Base-by-base conservation (phyloP, 2,329 filamentous ascomycete species). In the Triangularia verruculosa region DNA sequence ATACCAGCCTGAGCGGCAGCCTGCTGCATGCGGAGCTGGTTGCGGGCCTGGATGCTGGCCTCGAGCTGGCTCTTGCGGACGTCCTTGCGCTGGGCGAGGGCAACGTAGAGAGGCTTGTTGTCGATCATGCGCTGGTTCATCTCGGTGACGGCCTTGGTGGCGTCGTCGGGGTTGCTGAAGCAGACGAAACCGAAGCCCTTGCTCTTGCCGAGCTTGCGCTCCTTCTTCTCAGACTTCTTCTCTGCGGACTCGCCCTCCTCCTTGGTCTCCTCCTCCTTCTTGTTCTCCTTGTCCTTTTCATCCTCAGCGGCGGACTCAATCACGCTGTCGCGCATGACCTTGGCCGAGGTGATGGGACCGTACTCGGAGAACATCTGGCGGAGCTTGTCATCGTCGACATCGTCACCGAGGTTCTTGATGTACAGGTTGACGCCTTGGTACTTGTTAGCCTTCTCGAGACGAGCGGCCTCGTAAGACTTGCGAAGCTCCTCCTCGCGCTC, bases 111-210 rank as follows among this genome's bases (percentile, higher is more conserved):
- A 63, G 95, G 95, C 88, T 99, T 99, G 82, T 86, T 87, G 78
- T 93, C 90, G 71, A 98, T 85, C 95, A 99, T 99, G 79, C 95
- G 93, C 85, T 98, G 94, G 85, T 99, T 99, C 92, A 98, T 97
- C 80, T 99, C 95, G 66, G 93, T 93, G 69, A 99, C 94, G 69
- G 95, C 95, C 88, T 98, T 98, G 82, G 94, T 97, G 70, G 95
- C 95, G 78, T 99, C 95, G 74, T 99, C 95, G 66, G 95, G 93
- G 85, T 96, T 98, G 86, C 91, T 95, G 85, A 99, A 99, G 90
- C 95, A 99, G 75, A 99, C 95, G 79, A 99, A 99, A 73, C 95
- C 95, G 78, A 99, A 99, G 78, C 95, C 95, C 86, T 98, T 99
- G 89, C 93, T 97, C 91, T 98, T 98, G 78, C 95, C 95, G 66